A percentile compares a stretch with the other conserved stretches of the same genome.
Evolutionary conservation across 257 asterid genomes (phyloP).

Genomic region (Anisodus acutangulus): DNA sequence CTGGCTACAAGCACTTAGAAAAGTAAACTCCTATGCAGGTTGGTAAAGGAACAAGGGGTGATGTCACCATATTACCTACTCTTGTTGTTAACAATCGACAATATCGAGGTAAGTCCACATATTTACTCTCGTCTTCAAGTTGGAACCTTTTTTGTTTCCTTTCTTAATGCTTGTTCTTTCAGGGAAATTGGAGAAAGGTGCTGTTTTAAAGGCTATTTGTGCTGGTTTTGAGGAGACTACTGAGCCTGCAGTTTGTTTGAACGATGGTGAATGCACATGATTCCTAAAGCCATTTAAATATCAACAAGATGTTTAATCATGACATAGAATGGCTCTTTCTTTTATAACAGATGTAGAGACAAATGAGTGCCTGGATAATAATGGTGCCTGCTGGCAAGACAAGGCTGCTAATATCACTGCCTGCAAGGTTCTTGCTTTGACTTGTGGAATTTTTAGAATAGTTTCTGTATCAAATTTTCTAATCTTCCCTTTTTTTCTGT

Average conservation of each 20-base stretch:
- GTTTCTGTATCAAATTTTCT: not conserved
- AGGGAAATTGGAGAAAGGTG: conserved; percentile 86
- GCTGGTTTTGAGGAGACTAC: conserved; percentile 95
- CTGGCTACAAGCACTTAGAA: conserved; percentile 24
- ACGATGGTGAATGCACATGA: conserved; percentile 57
- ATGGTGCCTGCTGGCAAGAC: conserved; percentile 89
- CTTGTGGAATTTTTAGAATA: not conserved
- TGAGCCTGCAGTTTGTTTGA: conserved; percentile 95
- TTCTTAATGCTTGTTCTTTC: conserved; percentile 37
- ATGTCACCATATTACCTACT: conserved; percentile 94
- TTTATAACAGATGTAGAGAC: conserved; percentile 68
- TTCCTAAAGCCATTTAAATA: not conserved
- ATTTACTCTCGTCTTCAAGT: conserved; percentile 13
- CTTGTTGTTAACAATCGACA: conserved; percentile 88
- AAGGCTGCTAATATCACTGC: conserved; percentile 68
- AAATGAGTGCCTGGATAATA: conserved; percentile 75
- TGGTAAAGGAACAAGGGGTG: conserved; percentile 95
- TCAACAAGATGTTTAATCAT: not conserved
- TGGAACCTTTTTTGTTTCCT: conserved; percentile 19
- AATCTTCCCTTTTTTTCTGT: not conserved
- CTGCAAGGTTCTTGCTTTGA: conserved; percentile 62
- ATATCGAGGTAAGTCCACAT: conserved; percentile 69
- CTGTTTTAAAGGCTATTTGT: conserved; percentile 74
- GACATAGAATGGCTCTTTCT: conserved; percentile 28
- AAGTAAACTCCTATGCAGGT: conserved; percentile 50